phyloP scores from a whole-genome alignment of 352 stramenopile species.

The Globisporangium cylindrosporum region DNA sequence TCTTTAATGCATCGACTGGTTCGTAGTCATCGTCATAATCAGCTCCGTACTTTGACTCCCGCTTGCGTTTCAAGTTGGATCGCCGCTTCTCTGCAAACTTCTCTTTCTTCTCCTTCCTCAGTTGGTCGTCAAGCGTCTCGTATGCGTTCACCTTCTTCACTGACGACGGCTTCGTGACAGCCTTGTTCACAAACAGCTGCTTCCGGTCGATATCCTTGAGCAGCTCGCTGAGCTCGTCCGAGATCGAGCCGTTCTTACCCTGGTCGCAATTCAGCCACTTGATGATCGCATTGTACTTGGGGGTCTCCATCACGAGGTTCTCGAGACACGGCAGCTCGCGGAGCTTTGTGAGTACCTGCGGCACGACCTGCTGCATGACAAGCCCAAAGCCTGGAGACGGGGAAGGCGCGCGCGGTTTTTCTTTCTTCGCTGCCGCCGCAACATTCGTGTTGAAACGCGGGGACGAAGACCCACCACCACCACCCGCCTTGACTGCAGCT shows the following conservation, averaged over 20 bases:
- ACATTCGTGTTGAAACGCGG: not conserved
- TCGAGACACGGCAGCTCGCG: conserved; percentile 36
- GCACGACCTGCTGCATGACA: conserved; percentile 4
- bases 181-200: conserved; percentile 1
- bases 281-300: conserved; percentile 45
- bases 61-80: conserved; percentile 20
- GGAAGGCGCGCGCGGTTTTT: not conserved
- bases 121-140: conserved; percentile 46
- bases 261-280: conserved; percentile 59
- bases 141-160: conserved; percentile 17
- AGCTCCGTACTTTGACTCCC: conserved; percentile 14
- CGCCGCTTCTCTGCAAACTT: not conserved
- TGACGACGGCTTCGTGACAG: not conserved
- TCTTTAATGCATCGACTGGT: not conserved
- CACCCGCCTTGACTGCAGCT: not conserved
- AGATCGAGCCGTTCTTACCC: conserved; percentile 34
- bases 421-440: conserved; percentile 2
- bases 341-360: conserved; percentile 40
- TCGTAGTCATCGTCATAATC: conserved; percentile 18
- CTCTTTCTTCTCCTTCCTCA: conserved; percentile 28
- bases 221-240: conserved; percentile 30
- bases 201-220: conserved; percentile 17
- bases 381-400: not conserved
- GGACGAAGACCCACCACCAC: not conserved
- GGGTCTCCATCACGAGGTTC: conserved; percentile 28